Evolutionary conservation across 1,284 basidiomycete genomes (phyloP), one percentile per base, ranked within the genome.

Genomic region (Amylostereum areolatum): DNA sequence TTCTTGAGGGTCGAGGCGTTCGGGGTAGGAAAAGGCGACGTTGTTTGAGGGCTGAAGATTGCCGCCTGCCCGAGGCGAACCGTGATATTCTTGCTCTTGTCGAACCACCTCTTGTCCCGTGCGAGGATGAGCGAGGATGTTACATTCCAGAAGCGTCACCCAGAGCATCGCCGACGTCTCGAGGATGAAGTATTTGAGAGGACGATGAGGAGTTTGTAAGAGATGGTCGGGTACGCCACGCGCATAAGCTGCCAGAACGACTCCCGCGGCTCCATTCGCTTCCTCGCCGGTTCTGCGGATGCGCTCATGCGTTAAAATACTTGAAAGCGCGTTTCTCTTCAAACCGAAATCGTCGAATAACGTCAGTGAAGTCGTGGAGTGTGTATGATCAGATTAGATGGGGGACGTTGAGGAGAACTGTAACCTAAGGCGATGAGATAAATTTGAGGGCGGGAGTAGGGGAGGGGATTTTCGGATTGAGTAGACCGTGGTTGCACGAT

Each of bases 71-170:
- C 82, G n/a, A 98, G 64, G 6, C 77, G 70, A 4, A 79, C 69
- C 0, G 86, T 73, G 6, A 74, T 69, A 66, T 95, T 86, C 45
- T 75, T 74, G 2, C 75, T 67, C 47, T 72, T 68, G 68, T 98
- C 93, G 65, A 95, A 97, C 82, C 87, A 99, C n/a, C 75, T 66
- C 66, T 91, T 92, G 66, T 97, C 93, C 66, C 97, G 95, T 1
- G 68, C 63, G 30, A 98, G 69, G 11, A 98, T 71, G 32, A 71
- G 77, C 12, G 61, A 57, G 59, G 87, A 86, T 5, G 80, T 83
- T 0, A 57, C 55, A 34, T 72, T 66, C 8, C 31, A 97, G 63
- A 24, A 62, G 60, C 7, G 80, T 81, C 10, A 92, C 78, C 95
- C 95, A 98, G 5, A 67, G 64, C 62, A 90, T 83, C 0, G 83